Percentiles rank a stretch among this genome's conserved stretches.
Conservation (phyloP, 768 basidiomycete genomes). For the Sporobolomyces roseus region DNA sequence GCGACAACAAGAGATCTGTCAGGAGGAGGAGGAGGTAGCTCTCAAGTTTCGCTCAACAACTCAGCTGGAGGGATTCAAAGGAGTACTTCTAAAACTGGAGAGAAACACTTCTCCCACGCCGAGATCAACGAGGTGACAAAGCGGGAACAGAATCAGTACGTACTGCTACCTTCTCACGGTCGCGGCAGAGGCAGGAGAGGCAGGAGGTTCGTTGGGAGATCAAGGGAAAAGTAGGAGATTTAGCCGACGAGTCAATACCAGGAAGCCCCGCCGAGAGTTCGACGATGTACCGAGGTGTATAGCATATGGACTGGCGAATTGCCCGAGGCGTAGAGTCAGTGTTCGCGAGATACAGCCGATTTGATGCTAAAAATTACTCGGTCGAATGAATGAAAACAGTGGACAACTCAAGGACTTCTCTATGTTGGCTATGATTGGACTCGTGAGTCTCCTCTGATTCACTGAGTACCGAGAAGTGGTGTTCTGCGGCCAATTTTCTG, state of each 20-base stretch:
- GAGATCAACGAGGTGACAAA: constrained; percentile 13
- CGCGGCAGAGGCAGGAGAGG: too few relatives aligned
- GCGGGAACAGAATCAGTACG: constrained; percentile 24
- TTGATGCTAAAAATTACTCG: too few relatives aligned
- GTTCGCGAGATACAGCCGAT: too few relatives aligned
- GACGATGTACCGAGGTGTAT: too few relatives aligned
- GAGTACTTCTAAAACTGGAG: not conserved
- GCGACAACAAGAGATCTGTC: not conserved
- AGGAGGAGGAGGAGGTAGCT: constrained; percentile 6
- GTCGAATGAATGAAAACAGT: not conserved
- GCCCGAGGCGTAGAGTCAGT: too few relatives aligned
- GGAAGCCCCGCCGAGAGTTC: too few relatives aligned
- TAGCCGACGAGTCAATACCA: too few relatives aligned
- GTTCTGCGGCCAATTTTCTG: not conserved
- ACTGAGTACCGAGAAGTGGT: too few relatives aligned
- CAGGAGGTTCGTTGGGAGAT: constrained; percentile 4
- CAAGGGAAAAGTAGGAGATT: too few relatives aligned
- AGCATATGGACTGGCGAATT: too few relatives aligned
- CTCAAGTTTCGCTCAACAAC: constrained; percentile 2
- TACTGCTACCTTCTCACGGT: not conserved
- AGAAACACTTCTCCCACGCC: constrained; percentile 11
- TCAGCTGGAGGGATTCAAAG: not conserved
- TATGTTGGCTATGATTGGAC: constrained; percentile 22
- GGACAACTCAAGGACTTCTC: constrained; percentile 35
- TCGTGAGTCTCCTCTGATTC: not conserved